These are phyloP conservation scores for Papilionanthe hybrid DNA, from an alignment of 116 monocot species.

Conservation along the genomic window DNA sequence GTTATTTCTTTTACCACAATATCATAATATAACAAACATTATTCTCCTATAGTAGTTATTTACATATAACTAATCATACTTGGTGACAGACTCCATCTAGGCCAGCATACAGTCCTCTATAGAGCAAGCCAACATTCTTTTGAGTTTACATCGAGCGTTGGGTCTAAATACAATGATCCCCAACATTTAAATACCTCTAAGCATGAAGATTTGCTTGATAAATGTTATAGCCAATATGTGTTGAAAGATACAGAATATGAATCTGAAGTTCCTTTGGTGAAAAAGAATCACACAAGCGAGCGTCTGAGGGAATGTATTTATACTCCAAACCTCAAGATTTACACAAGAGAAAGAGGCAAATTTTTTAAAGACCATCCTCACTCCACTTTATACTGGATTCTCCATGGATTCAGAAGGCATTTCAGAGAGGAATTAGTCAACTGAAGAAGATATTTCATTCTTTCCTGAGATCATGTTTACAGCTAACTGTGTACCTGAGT, in stretches of 20 bases:
- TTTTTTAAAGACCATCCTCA: constrained; percentile 23
- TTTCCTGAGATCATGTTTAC: constrained; percentile 88
- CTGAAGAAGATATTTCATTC: constrained; percentile 49
- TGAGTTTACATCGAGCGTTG: constrained; percentile 32
- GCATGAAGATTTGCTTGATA: constrained; percentile 53
- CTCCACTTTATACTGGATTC: constrained; percentile 26
- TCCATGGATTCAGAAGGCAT: constrained; percentile 19
- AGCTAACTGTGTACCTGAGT: constrained; percentile 81
- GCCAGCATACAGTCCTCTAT: constrained; percentile 20
- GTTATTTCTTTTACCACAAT: no score
- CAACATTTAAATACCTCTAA: constrained; percentile 29
- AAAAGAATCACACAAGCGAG: constrained; percentile 60
- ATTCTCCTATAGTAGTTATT: background rate
- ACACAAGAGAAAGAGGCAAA: constrained; percentile 63
- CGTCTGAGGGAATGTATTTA: constrained; percentile 78
- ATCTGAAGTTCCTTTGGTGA: constrained; percentile 44
- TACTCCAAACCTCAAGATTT: constrained; percentile 44
- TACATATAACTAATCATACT: background rate
- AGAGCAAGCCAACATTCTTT: constrained; percentile 32
- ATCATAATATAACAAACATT: no score
- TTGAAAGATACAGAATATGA: constrained; percentile 46
- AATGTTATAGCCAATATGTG: constrained; percentile 64
- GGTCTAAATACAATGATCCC: constrained; percentile 30
- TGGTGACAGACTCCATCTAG: constrained; percentile 37
- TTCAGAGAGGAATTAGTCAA: constrained; percentile 23